Base-by-base conservation (phyloP, 306 rosid species). In the Inga leiocalycina region DNA sequence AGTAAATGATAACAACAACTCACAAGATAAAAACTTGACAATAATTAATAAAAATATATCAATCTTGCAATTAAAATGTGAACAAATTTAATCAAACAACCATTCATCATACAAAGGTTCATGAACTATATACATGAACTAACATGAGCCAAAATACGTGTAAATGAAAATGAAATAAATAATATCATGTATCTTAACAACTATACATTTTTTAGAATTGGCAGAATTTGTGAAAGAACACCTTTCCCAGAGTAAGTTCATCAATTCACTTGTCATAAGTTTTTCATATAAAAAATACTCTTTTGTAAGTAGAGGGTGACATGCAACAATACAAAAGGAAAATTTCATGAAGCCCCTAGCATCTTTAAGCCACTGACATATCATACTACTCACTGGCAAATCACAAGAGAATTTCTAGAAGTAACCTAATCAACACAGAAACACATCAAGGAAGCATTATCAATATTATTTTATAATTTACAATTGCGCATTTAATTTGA, bases 371-470 rank as follows among this genome's bases (percentile, higher is more conserved):
- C 59, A 62, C 61, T 0, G 17, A 24, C 39, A 54, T 20, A 57
- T 46, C 41, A 39, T 57, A 65, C 74, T 17, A 48, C n/a, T 16
- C n/a, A 52, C n/a, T 1, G n/a, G 48, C 10, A 83, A 66, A 65
- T 2, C 20, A 73, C 39, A 76, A 27, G 82, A 51, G 71, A 75
- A 79, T 16, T 83, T 46, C 43, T 12, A 7, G 30, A 66, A 34
- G 54, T n/a, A 84, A 66, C 44, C 61, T 65, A 79, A 56, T 56
- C 62, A 52, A 79, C 71, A 67, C 76, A 41, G 43, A 80, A 27
- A 77, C 16, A 30, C 27, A 70, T 32, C 39, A 48, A 48, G 39
- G 68, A 75, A 48, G 16, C 14, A 75, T 8, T 76, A 71, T 22
- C 43, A 20, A 8, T 20, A 24, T 43, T 61, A 74, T 78, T 67